Evolutionary conservation across 495 filamentous ascomycete species (phyloP), one percentile per base, ranked within the genome.

Genomic region (Echria macrotheca): DNA sequence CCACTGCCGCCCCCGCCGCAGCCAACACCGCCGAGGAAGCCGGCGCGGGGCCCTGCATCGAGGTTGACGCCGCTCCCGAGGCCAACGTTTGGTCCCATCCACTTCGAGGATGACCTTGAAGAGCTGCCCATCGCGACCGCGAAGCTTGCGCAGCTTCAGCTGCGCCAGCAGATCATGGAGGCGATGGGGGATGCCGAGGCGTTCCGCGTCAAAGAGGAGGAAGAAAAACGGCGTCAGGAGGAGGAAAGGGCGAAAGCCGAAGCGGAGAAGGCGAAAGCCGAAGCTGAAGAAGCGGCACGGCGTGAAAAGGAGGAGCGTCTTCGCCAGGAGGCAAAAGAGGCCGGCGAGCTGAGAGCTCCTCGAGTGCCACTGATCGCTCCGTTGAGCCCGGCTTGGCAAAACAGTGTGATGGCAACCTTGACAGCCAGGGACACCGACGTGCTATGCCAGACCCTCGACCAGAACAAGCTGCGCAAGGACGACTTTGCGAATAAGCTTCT

Each of bases 401-500:
- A 42, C 12, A 61, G 36, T 49, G 56, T 65, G 3, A 5, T 22
- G n/a, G 46, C 26, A 12, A 45, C 53, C 4, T 39, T 48, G 14
- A 21, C 19, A 14, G 7, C 12, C 14, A 14, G 5, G 14, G 57
- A 56, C 0, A 48, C 60, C 12, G 43, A 60, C 4, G 17, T 62
- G 33, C 50, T 58, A 1, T 75, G 73, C 2, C 72, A 55, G 18
- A 78, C 72, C 1, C 65, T 70, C 3, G 71, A 77, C 15, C 83
- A 83, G 5, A 75, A 78, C 4, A 64, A 73, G 2, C 62, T 94
- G 7, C 75, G 60, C 15, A 66, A 71, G 4, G 72, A 73, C 42
- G 86, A 91, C 54, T 83, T 95, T 28, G 58, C 42, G 0, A 65
- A 64, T 18, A 69, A 76, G 66, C 47, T 91, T 43, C 66, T 84